A percentile compares a stretch with the other conserved stretches of the same genome.
These are phyloP conservation scores for Flaveria linearis DNA, from an alignment of 129 eudicot species.

Conservation along the genomic window DNA sequence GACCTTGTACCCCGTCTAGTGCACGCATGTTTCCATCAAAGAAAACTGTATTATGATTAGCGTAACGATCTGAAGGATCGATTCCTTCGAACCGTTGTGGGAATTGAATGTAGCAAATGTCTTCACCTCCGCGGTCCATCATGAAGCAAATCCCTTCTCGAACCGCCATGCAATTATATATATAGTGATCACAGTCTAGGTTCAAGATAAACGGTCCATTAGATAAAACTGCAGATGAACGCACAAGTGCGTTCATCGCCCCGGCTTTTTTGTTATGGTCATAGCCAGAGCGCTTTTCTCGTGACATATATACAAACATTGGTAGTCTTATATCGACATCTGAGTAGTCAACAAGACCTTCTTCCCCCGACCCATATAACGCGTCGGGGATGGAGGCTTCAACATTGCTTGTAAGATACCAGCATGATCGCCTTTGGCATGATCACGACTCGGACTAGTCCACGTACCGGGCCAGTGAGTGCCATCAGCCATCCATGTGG, in stretches of 20 bases:
- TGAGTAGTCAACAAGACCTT: slow-evolving; percentile 58
- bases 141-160: slow-evolving; percentile 96
- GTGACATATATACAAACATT: slow-evolving; percentile 85
- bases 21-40: slow-evolving; percentile 96
- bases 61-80: slow-evolving; percentile 94
- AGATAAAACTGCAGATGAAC: slow-evolving; percentile 77
- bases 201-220: slow-evolving; percentile 89
- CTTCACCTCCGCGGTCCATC: slow-evolving; percentile 95
- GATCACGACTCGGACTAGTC: slow-evolving; percentile 56
- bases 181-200: slow-evolving; percentile 81
- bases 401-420: slow-evolving; percentile 93
- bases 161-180: slow-evolving; percentile 62
- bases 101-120: slow-evolving; percentile 84
- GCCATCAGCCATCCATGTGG: slow-evolving; percentile 98
- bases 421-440: slow-evolving; percentile 82
- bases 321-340: slow-evolving; percentile 87
- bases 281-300: slow-evolving; percentile 86
- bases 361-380: slow-evolving; percentile 51
- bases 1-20: slow-evolving; percentile 87
- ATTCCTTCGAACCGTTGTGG: slow-evolving; percentile 96
- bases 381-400: slow-evolving; percentile 77
- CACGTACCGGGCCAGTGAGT: slow-evolving; percentile 99
- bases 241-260: slow-evolving; percentile 92
- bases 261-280: slow-evolving; percentile 99
- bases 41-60: slow-evolving; percentile 86